Percentiles rank a stretch among this genome's conserved stretches.
Evolutionary conservation across 306 rosid genomes (phyloP).

Genomic region (Vicia faba): DNA sequence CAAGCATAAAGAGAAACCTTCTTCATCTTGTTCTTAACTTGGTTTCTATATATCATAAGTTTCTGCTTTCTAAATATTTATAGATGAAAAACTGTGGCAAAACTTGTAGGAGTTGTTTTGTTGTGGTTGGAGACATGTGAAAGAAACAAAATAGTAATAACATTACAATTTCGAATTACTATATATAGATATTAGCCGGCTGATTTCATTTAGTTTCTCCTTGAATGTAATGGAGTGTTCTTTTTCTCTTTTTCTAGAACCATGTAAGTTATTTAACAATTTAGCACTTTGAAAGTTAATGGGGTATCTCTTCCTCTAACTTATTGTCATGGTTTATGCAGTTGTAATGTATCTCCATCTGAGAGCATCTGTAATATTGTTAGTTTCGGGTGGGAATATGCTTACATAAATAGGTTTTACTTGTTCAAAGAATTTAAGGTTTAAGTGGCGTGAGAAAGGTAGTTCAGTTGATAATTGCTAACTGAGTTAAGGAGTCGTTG

Average conservation of each 20-base stretch:
- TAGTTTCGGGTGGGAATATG: too few relatives aligned
- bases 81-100: not conserved
- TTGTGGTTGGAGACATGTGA: constrained; percentile 10
- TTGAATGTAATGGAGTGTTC: not conserved
- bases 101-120: not conserved
- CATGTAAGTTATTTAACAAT: constrained; percentile 27
- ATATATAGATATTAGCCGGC: constrained; percentile 28
- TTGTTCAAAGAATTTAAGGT: too few relatives aligned
- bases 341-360: constrained; percentile 2
- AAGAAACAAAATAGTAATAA: constrained; percentile 16
- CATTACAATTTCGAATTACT: not conserved
- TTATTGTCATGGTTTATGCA: not conserved
- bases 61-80: not conserved
- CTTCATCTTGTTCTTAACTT: constrained; percentile 35
- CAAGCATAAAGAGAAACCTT: constrained; percentile 28
- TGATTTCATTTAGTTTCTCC: not conserved
- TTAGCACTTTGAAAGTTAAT: not conserved
- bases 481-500: too few relatives aligned
- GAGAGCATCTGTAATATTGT: not conserved
- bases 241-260: constrained; percentile 10
- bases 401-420: too few relatives aligned
- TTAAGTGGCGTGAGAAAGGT: too few relatives aligned
- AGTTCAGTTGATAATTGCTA: too few relatives aligned
- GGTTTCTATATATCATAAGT: constrained; percentile 2
- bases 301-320: constrained; percentile 4